Percentiles rank a stretch among this genome's conserved stretches.
These are phyloP conservation scores for Candida gorgasii DNA, from an alignment of 805 yeast genomes.

Conservation along the genomic window DNA sequence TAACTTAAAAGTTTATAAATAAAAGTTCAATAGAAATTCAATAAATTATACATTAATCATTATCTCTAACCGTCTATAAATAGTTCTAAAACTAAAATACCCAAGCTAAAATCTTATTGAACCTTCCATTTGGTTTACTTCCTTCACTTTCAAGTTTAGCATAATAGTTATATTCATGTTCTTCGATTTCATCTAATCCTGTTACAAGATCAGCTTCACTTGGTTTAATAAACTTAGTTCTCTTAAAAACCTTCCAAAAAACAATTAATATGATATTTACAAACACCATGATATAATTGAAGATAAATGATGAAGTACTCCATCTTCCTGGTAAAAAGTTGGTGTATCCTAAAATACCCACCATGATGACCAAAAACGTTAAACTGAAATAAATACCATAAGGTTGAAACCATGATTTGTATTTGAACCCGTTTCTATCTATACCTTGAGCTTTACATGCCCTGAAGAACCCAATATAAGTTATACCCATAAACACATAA, in stretches of 20 bases:
- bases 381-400: conserved; percentile 34
- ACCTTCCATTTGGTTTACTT: conserved; percentile 1
- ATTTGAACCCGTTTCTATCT: conserved; percentile 40
- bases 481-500: conserved; percentile 46
- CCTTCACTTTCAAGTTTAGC: conserved; percentile 32
- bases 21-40: not conserved
- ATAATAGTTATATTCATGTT: conserved; percentile 46
- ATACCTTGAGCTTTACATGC: conserved; percentile 42
- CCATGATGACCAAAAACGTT: conserved; percentile 35
- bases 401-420: conserved; percentile 47
- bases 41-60: not conserved
- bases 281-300: conserved; percentile 72
- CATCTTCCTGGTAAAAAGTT: conserved; percentile 61
- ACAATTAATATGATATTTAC: conserved; percentile 31
- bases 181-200: conserved; percentile 50
- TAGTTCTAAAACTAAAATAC: conserved; percentile 15
- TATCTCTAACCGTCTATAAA: too few relatives aligned
- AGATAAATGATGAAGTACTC: conserved; percentile 62
- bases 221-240: conserved; percentile 40
- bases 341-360: conserved; percentile 67
- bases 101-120: conserved; percentile 20
- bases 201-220: conserved; percentile 47
- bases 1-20: not conserved
- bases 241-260: conserved; percentile 39
- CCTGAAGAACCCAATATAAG: conserved; percentile 43